Evolutionary conservation across 495 filamentous ascomycete genomes (phyloP).

Genomic region (Penicillium steckii): DNA sequence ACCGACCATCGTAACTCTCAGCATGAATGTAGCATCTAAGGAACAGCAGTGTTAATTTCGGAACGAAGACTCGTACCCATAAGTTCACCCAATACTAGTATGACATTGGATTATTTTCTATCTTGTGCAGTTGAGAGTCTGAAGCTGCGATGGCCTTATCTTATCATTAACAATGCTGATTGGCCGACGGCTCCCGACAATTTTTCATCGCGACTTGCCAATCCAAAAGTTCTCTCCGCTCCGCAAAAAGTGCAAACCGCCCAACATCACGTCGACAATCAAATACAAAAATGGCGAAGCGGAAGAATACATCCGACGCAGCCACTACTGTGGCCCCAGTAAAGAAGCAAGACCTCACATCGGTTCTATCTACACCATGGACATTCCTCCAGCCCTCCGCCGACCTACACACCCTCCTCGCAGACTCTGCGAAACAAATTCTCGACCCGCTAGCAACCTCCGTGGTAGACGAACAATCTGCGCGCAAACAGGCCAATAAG

Average conservation of each 20-base stretch:
- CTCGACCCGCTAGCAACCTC: slow-evolving; percentile 73
- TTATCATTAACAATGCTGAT: slow-evolving; percentile 17
- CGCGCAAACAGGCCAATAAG: slow-evolving; percentile 54
- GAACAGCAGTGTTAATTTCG: too few relatives aligned
- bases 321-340: background rate
- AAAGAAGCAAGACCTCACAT: slow-evolving; percentile 17
- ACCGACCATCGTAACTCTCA: background rate
- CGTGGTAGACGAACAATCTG: slow-evolving; percentile 62
- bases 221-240: slow-evolving; percentile 1
- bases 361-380: slow-evolving; percentile 35
- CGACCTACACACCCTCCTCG: slow-evolving; percentile 59
- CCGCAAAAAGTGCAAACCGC: background rate
- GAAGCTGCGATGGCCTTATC: too few relatives aligned
- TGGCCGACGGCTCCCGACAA: slow-evolving; percentile 17
- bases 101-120: too few relatives aligned
- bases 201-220: slow-evolving; percentile 26
- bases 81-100: too few relatives aligned
- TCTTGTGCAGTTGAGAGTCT: too few relatives aligned
- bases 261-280: background rate
- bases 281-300: slow-evolving; percentile 18
- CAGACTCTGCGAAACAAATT: slow-evolving; percentile 69
- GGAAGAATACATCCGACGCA: slow-evolving; percentile 2
- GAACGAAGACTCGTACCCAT: background rate
- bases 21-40: background rate
- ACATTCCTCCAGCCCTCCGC: slow-evolving; percentile 68